phyloP scores from a whole-genome alignment of 225 moss, liverwort and hornwort species.

The Climacium dendroides region DNA sequence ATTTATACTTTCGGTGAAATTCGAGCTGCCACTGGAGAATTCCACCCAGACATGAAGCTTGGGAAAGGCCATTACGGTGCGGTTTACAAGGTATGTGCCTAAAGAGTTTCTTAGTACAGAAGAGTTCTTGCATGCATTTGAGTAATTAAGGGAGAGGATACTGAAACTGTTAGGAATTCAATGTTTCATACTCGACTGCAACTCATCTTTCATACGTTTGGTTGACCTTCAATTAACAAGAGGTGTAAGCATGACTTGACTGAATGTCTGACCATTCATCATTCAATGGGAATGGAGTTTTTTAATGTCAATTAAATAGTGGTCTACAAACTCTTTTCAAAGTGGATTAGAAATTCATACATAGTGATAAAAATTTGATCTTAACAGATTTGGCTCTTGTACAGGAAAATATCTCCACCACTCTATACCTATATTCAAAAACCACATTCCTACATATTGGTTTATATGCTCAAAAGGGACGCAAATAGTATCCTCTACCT shows the following conservation, averaged over 20 bases:
- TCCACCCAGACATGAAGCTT: constrained; percentile 21
- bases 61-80: constrained; percentile 34
- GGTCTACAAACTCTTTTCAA: neutral
- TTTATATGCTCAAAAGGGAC: neutral
- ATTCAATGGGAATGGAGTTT: neutral
- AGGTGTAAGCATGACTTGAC: neutral
- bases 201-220: neutral
- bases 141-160: neutral
- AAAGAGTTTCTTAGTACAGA: neutral
- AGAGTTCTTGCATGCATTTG: neutral
- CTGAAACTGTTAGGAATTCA: neutral
- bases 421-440: neutral
- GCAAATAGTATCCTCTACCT: neutral
- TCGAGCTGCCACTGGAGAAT: constrained; percentile 20
- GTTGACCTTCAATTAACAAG: neutral
- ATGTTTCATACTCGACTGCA: neutral
- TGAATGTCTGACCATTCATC: neutral
- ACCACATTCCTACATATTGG: neutral
- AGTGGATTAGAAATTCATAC: neutral
- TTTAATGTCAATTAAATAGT: neutral
- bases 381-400: neutral
- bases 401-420: neutral
- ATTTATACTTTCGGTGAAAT: constrained; percentile 37
- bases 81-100: constrained; percentile 31
- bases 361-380: neutral